Evolutionary conservation across 768 basidiomycete genomes (phyloP), one percentile per base, ranked within the genome.

Genomic region (Melanogaster broomeanus): DNA sequence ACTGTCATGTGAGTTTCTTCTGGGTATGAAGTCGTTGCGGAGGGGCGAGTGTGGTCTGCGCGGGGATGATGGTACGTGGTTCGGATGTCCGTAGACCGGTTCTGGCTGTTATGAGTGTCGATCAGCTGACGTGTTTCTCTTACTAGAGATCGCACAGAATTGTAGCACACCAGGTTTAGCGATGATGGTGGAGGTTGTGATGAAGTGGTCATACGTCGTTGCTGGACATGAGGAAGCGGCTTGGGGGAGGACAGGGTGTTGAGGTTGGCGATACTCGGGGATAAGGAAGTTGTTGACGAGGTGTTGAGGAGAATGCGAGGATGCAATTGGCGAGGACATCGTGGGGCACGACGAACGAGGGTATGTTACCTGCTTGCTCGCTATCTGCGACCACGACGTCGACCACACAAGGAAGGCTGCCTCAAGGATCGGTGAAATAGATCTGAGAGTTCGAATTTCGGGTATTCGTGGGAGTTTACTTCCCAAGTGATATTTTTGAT

Each of bases 21-120:
- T 46, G 57, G 80, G 75, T 12, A 80, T 68, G 57, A 79, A 79
- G 27, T 77, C 78, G 57, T 88, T 85, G 12, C 89, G 77, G 8
- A 91, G 79, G 12, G 89, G 89, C 12, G 89, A 90, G 13, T 82
- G 83, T 7, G 88, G 83, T 31, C 87, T 74, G 52, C 63, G 64
- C 18, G 67, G 68, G 19, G 65, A 56, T 31, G 54, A 57, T 42
- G 67, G 57, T 9, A 30, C 15, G 21, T 51, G 50, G 37, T 35
- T 45, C 1, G 66, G 69, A 16, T 71, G 68, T 45, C 72, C 73
- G 45, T 67, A 71, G 39, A 78, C 76, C 4, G 77, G 75, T 49
- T 77, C 74, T 45, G 76, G 77, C 77, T 79, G 59, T 40, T 18
- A 41, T 41, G 46, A n/a, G 25, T 18, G 53, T 39, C 47, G 48